Base-by-base conservation (phyloP, 352 stramenopile species). In the Globisporangium ultimum region DNA sequence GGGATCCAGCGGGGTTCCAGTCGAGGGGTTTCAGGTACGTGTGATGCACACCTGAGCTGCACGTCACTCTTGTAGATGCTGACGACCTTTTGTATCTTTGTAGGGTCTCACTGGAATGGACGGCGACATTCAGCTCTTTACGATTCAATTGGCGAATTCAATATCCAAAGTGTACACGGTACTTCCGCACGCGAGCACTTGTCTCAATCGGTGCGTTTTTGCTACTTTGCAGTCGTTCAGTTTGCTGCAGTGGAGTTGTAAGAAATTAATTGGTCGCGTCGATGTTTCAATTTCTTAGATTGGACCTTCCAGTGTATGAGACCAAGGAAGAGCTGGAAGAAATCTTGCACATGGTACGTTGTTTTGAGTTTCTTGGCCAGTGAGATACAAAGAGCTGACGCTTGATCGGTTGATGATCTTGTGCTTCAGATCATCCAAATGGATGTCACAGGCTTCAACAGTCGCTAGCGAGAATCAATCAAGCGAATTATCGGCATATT, bases 311-410 rank as follows among this genome's bases (percentile, higher is more conserved):
- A 0, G 64, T 93, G 20, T 95, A 92, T 66, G 51, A 72, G 32
- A 82, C 74, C 0, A 97, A 96, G 67, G 78, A 84, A 46, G 91
- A 99, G 42, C 68, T 99, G 13, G 72, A 98, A 62, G 79, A 97
- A 49, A 97, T 96, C 58, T 75, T 99, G 48, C 84, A 78, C 38
- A 87, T 98, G 72, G 95, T 97, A 55, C 78, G 62, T 36, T 61
- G 18, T 14, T 60, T 8, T 55, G 49, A n/a, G 28, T 43, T 34
- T 54, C 28, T n/a, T 41, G 55, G 24, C 3, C 17, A 46, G 12
- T 63, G 28, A 36, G 28, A 36, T 36, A 36, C 28, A 36, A 36
- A 36, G 28, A 36, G 28, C 28, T 36, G 28, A 36, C 28, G 8
- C 24, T 28, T 28, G 24, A 10, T 36, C 28, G 28, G 8, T 36